Evolutionary conservation across 1,284 basidiomycete genomes (phyloP).

Genomic region (Moniliophthora roreri): DNA sequence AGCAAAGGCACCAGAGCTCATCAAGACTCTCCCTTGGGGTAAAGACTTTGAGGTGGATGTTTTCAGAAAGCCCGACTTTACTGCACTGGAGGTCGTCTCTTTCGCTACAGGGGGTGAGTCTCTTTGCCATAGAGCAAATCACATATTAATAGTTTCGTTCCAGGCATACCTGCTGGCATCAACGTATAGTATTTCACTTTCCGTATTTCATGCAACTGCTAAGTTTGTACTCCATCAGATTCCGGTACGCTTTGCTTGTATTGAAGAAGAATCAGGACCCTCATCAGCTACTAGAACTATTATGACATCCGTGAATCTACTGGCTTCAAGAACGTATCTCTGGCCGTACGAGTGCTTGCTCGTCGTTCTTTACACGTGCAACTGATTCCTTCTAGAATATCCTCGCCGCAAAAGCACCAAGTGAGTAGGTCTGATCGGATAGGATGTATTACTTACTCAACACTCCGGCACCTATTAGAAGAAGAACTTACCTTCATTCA

Average conservation of each 20-base stretch:
- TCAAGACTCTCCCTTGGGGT: conserved; percentile 84
- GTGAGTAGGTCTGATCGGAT: conserved; percentile 35
- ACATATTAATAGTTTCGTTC: neutral
- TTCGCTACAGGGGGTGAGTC: conserved; percentile 75
- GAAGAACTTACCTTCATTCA: conserved; percentile 81
- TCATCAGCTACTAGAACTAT: too few species aligned
- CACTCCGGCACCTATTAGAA: conserved; percentile 37
- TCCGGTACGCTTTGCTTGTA: conserved; percentile 46
- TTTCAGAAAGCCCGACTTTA: conserved; percentile 86
- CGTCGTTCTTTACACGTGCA: conserved; percentile 1
- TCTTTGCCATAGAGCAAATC: neutral
- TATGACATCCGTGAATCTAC: conserved; percentile 77
- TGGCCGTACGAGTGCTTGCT: conserved; percentile 49
- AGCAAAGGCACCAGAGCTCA: conserved; percentile 69
- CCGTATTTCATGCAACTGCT: neutral
- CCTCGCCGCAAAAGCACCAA: conserved; percentile 80
- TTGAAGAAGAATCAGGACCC: neutral
- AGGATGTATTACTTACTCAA: neutral
- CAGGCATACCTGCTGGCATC: conserved; percentile 82
- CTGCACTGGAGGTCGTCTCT: conserved; percentile 75
- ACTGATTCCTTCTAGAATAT: conserved; percentile 53
- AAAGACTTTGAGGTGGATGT: conserved; percentile 78
- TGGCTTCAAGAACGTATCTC: conserved; percentile 84
- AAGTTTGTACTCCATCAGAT: conserved; percentile 47
- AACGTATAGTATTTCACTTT: conserved; percentile 49